Evolutionary conservation across 805 yeast genomes (phyloP), one percentile per base, ranked within the genome.

Genomic region (Saturnispora saitoi): DNA sequence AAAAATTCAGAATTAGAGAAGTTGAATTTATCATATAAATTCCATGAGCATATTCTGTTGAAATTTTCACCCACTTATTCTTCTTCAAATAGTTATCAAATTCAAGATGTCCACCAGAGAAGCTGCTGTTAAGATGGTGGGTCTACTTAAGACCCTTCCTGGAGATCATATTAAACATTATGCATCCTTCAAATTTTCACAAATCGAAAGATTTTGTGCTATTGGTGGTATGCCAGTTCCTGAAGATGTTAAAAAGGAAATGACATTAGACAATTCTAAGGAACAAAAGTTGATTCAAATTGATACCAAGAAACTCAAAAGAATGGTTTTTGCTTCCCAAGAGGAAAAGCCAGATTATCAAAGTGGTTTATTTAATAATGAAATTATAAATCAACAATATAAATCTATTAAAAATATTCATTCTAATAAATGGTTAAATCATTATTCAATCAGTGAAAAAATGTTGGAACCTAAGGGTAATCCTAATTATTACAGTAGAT

Each of bases 401-500:
- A 67, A 69, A 47, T 74, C 90, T 3, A 63, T 83, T 47, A 70
- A 80, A 42, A 77, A 75, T 54, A 64, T 83, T 50, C 72, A 73
- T 49, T 75, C 72, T 48, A 81, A 81, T 60, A 80, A 81, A 58
- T 81, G 81, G 70, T 73, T 70, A 57, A 75, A 76, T 50, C 78
- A 78, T 58, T 86, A 85, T 61, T 70, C 75, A 52, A 73, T 80
- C 32, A 81, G 81, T 48, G 83, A 79, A 40, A 83, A 83, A 60
- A 65, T 89, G 54, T 65, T 78, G 58, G 71, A 65, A 55, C 97
- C 97, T n/a, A 81, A 82, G 58, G 96, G 96, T 2, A 86, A 87
- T 64, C 88, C 95, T 2, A 64, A 73, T 42, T 89, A 89, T 61
- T 89, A 89, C 59, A 76, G 72, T 37, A 74, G 93, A 58, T 71